These are phyloP conservation scores for Melastoma malabathricum DNA, from an alignment of 345 rosid genomes.

Conservation along the genomic window DNA sequence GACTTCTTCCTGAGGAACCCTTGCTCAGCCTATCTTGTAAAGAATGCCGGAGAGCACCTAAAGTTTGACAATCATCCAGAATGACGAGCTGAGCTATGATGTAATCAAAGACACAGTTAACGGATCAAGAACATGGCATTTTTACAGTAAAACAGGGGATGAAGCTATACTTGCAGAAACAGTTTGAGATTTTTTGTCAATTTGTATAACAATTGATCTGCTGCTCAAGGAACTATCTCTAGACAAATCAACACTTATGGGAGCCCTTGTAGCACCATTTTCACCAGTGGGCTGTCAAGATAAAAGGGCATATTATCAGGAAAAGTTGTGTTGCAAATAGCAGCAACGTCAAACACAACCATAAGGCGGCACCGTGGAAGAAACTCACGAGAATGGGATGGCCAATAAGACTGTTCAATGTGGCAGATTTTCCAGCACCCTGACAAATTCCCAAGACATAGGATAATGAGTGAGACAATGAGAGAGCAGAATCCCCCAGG, in stretches of 20 bases:
- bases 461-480: conserved; percentile 7
- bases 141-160: not conserved
- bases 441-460: conserved; percentile 12
- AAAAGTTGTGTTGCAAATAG: not conserved
- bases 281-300: conserved; percentile 77
- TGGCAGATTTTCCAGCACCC: conserved; percentile 98
- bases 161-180: conserved; percentile 69
- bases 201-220: conserved; percentile 75
- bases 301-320: conserved; percentile 6
- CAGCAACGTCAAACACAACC: not conserved
- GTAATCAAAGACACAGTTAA: not conserved
- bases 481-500: not conserved
- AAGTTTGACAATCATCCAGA: conserved; percentile 1
- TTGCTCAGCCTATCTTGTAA: conserved; percentile 88
- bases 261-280: conserved; percentile 94
- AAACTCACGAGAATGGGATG: conserved; percentile 79
- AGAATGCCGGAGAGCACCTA: conserved; percentile 90
- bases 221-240: conserved; percentile 66
- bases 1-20: conserved; percentile 56
- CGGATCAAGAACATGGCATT: not conserved
- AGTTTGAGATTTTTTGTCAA: conserved; percentile 75
- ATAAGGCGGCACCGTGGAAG: not conserved
- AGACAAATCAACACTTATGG: conserved; percentile 62
- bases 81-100: not conserved
- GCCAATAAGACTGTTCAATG: conserved; percentile 77